Percentiles rank a stretch among this genome's conserved stretches.
These are phyloP conservation scores for Recurvomyces mirabilis DNA, from an alignment of 495 filamentous ascomycete species.

Conservation along the genomic window DNA sequence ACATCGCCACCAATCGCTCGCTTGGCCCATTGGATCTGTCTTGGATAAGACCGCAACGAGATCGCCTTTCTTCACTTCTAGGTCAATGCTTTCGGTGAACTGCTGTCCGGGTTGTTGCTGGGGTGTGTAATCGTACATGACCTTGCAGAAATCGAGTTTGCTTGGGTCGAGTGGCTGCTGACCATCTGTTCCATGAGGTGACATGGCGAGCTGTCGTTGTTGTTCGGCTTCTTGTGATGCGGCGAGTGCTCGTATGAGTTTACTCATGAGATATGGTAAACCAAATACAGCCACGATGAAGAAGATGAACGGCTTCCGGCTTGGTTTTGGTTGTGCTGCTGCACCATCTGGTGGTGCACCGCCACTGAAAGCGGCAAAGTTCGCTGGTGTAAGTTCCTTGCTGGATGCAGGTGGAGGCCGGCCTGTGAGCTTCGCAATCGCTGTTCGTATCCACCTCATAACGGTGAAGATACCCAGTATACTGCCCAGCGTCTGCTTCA, in stretches of 20 bases:
- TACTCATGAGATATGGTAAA: constrained; percentile 89
- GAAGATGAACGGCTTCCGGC: constrained; percentile 88
- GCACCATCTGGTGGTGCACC: constrained; percentile 39
- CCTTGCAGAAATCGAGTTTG: constrained; percentile 89
- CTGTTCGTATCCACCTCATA: constrained; percentile 82
- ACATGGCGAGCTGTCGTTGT: constrained; percentile 45
- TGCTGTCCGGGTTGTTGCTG: constrained; percentile 35
- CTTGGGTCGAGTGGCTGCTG: constrained; percentile 59
- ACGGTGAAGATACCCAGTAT: constrained; percentile 91
- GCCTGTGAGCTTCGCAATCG: constrained; percentile 89
- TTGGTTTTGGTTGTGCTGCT: constrained; percentile 50
- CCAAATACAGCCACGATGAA: constrained; percentile 92
- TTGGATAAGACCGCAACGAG: constrained; percentile 91
- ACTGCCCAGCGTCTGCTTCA: constrained; percentile 89
- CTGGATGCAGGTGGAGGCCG: constrained; percentile 79
- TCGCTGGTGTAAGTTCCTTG: constrained; percentile 71
- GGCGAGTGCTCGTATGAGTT: constrained; percentile 76
- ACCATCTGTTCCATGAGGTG: constrained; percentile 26
- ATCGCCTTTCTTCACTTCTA: constrained; percentile 89
- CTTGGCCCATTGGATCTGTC: constrained; percentile 81
- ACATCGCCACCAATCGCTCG: constrained; percentile 95
- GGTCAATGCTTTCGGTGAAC: constrained; percentile 57
- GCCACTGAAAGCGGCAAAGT: constrained; percentile 83
- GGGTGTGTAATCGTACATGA: constrained; percentile 86
- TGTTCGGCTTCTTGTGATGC: constrained; percentile 73